Evolutionary conservation across 169 alveolate species (phyloP).

Genomic region (Plasmodium adleri): DNA sequence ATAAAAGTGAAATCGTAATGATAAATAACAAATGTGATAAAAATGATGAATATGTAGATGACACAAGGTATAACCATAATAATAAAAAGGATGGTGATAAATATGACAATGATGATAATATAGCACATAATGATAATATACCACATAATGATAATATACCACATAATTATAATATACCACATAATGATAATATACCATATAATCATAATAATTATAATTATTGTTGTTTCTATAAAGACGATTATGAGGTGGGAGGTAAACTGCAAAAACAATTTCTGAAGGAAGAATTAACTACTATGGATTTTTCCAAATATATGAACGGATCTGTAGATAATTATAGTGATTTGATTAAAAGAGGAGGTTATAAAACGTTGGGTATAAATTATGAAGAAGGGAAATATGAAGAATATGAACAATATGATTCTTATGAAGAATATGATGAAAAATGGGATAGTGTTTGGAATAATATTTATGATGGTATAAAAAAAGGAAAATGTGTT

Average conservation of each 20-base stretch:
- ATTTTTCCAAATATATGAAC: conserved; percentile 41
- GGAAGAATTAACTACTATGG: conserved; percentile 52
- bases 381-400: background rate
- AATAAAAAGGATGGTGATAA: no score
- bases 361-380: no score
- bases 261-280: conserved; percentile 15
- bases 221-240: background rate
- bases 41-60: no score
- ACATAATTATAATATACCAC: no score
- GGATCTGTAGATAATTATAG: conserved; percentile 46
- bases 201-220: no score
- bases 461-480: conserved; percentile 83
- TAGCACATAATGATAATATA: no score
- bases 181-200: no score
- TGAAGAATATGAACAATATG: background rate
- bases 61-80: no score
- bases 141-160: no score
- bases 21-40: no score
- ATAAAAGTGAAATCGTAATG: no score
- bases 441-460: conserved; percentile 78
- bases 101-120: no score
- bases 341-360: conserved; percentile 20
- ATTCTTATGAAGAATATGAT: conserved; percentile 33
- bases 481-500: conserved; percentile 86
- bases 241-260: conserved; percentile 18